Base-by-base conservation (phyloP, 1,284 basidiomycete species). In the Fistulinella cinereoalba region DNA sequence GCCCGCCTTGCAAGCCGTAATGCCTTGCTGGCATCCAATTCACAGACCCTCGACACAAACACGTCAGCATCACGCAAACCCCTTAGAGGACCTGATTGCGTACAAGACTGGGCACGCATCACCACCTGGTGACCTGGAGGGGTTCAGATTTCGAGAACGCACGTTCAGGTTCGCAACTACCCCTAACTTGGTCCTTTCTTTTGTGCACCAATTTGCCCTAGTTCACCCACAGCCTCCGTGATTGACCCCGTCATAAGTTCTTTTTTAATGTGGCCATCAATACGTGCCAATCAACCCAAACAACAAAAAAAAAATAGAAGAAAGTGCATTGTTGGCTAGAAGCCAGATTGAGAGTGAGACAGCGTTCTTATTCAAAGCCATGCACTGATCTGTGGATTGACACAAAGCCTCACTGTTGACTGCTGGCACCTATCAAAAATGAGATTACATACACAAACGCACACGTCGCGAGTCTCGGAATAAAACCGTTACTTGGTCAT, bases 1-100 rank as follows among this genome's bases (percentile, higher is more conserved):
- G 19, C 5, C 34, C 34, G 34, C n/a, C 43, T 46, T 44, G 47
- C 33, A 47, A 56, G 56, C 62, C 59, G 62, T 62, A 65, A 62
- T 49, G 49, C 37, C 37, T 47, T 62, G 58, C 53, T 61, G 62
- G 58, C 58, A 64, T 56, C 36, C 40, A n/a, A 38, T 50, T 52
- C 49, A 48, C 36, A 34, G 52, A 57, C 62, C 59, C 53, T 65
- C 62, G 13, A 21, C 46, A 19, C 40, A 51, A 64, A 65, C 55
- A 65, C 60, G 60, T 64, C 57, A 62, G 36, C 63, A 54, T 59
- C 41, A 64, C 60, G 53, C 51, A 40, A 62, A 44, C 45, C 33
- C 36, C 19, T 32, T 43, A 46, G 46, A 46, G 46, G 52, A 55
- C 46, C 51, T 49, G 46, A 58, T 65, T 62, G 52, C 56, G 61